These are phyloP conservation scores for Phytopythium aichiense DNA, from an alignment of 352 stramenopile genomes.

Conservation along the genomic window DNA sequence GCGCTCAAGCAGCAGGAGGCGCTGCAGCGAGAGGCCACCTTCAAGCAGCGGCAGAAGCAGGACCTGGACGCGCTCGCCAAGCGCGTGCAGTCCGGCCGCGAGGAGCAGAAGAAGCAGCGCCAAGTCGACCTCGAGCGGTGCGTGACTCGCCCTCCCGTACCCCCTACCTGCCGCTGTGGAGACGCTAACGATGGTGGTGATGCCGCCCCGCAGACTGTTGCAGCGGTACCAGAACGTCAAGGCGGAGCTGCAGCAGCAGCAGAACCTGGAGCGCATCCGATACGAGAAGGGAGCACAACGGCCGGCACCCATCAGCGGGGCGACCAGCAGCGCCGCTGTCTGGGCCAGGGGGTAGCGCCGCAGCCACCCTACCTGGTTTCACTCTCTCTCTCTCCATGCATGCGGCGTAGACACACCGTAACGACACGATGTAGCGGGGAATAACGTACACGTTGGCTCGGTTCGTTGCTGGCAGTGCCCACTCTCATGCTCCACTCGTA, in stretches of 20 bases:
- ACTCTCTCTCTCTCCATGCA: not conserved
- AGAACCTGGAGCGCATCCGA: constrained; percentile 92
- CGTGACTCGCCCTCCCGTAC: not conserved
- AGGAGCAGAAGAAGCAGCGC: constrained; percentile 95
- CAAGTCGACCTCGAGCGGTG: constrained; percentile 91
- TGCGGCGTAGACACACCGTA: not conserved
- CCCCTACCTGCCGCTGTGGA: not conserved
- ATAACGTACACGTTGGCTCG: not conserved
- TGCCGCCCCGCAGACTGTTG: constrained; percentile 45
- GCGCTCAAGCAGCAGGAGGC: constrained; percentile 94
- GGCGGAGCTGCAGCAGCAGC: constrained; percentile 91
- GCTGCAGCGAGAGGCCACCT: constrained; percentile 92
- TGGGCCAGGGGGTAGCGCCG: not conserved
- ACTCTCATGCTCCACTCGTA: not conserved
- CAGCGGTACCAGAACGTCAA: constrained; percentile 97
- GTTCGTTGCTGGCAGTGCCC: not conserved
- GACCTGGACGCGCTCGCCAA: constrained; percentile 93
- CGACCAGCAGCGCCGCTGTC: constrained; percentile 10
- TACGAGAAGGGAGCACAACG: constrained; percentile 75
- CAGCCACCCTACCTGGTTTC: not conserved
- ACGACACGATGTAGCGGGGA: not conserved
- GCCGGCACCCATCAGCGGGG: constrained; percentile 10
- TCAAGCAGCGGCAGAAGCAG: constrained; percentile 92
- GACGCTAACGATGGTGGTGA: not conserved
- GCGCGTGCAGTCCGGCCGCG: constrained; percentile 90